A percentile compares a stretch with the other conserved stretches of the same genome.
Conservation (phyloP, 495 filamentous ascomycete genomes). For the Penicillium robsamsonii region DNA sequence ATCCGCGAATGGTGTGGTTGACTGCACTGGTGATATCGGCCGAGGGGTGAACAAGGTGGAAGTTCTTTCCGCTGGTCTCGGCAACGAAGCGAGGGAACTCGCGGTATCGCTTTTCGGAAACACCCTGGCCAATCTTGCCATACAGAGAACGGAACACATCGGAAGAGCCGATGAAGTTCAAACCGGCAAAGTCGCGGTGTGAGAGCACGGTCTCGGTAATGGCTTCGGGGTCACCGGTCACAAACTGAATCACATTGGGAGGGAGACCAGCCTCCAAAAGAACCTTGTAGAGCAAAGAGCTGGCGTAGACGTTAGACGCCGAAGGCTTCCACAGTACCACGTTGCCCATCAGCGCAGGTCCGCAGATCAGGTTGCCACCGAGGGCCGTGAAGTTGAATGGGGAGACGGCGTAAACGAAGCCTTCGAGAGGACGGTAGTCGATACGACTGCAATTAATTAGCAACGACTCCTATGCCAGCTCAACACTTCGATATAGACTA, state of each 20-base stretch:
- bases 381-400: conserved; percentile 93
- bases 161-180: conserved; percentile 82
- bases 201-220: conserved; percentile 67
- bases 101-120: conserved; percentile 65
- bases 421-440: conserved; percentile 81
- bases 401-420: conserved; percentile 82
- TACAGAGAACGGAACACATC: conserved; percentile 77
- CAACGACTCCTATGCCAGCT: not conserved
- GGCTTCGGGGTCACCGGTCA: conserved; percentile 72
- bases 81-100: conserved; percentile 80
- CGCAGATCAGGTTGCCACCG: conserved; percentile 70
- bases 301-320: conserved; percentile 71
- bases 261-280: conserved; percentile 86
- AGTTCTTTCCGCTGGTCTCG: conserved; percentile 91
- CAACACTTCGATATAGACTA: conserved; percentile 2
- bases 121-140: conserved; percentile 64
- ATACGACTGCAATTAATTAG: conserved; percentile 44
- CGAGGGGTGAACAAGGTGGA: conserved; percentile 73
- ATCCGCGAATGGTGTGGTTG: conserved; percentile 76
- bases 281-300: conserved; percentile 75
- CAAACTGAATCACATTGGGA: conserved; percentile 76
- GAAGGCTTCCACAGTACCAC: conserved; percentile 90
- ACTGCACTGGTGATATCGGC: conserved; percentile 76
- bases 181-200: conserved; percentile 68
- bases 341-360: conserved; percentile 77